Conservation (phyloP, 495 filamentous ascomycete genomes). For the Tuber calosporum region DNA sequence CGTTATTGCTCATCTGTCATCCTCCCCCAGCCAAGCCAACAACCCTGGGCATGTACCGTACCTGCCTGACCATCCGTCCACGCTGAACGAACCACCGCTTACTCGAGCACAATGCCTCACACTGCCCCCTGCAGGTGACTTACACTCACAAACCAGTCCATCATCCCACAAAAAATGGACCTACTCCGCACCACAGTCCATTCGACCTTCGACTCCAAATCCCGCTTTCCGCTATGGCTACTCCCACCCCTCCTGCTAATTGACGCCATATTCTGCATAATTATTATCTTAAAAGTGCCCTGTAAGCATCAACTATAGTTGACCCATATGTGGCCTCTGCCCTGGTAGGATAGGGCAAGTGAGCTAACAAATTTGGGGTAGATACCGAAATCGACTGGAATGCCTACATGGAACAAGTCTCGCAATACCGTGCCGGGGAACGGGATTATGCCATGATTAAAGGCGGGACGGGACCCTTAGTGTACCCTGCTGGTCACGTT, state of each 20-base stretch:
- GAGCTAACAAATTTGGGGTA: conserved; percentile 1
- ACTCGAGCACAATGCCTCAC: not conserved
- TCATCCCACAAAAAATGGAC: conserved; percentile 20
- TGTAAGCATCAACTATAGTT: conserved; percentile 53
- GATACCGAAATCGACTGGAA: conserved; percentile 98
- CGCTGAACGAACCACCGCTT: not conserved
- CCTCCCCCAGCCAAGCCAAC: not conserved
- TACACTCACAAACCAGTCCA: not conserved
- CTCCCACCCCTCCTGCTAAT: conserved; percentile 58
- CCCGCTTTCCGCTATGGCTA: conserved; percentile 37
- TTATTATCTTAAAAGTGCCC: conserved; percentile 77
- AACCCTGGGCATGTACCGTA: not conserved
- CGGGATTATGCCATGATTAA: conserved; percentile 78
- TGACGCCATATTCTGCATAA: conserved; percentile 65
- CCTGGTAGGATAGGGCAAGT: not conserved
- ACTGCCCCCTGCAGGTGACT: not conserved
- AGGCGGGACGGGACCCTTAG: conserved; percentile 83
- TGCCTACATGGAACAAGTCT: conserved; percentile 90
- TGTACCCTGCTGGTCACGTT: conserved; percentile 90
- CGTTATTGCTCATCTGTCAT: not conserved
- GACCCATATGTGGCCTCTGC: not conserved
- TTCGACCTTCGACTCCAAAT: conserved; percentile 24
- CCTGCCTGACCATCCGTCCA: not conserved
- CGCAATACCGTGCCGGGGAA: conserved; percentile 72
- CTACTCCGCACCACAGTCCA: conserved; percentile 16